Base-by-base conservation (phyloP, 768 basidiomycete species). In the Phlegmacium glaucopus region DNA sequence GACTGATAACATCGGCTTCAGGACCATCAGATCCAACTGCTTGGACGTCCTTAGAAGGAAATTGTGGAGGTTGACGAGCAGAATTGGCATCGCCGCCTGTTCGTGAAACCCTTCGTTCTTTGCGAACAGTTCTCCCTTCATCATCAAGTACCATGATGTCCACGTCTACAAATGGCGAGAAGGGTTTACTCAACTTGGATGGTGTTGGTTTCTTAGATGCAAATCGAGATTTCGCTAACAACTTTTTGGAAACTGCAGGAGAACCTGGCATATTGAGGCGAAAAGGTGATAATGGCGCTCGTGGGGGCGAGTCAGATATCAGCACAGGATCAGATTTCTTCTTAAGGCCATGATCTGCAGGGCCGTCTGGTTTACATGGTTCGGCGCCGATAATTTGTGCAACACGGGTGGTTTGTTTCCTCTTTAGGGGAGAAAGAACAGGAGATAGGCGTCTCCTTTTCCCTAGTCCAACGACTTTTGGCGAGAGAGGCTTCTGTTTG, bases 81-180 rank as follows among this genome's bases (percentile, higher is more conserved):
- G 59, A 60, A 55, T 76, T 79, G 17, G 64, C 48, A 35, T 68
- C 67, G 4, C 75, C 51, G 42, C 72, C 68, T 13, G 73, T 65
- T 39, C 72, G 68, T 4, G 82, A 80, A 9, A 80, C 68, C 46
- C 88, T 71, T 50, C 75, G 69, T 61, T 90, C 88, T 57, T 79
- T 74, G 46, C 73, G 77, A 37, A 90, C 49, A 28, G 70, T 77
- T 42, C 63, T 70, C 10, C 88, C 88, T 26, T 69, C 59, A 26
- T 76, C 73, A 60, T 90, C 87, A 17, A 89, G 46, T 29, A 86
- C 69, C 30, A 82, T 67, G 42, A 90, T 89, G 39, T 90, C 84
- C 42, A 88, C 69, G 34, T 81, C 72, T 10, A 88, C 73, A 15
- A 78, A 62, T 1, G 80, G 77, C 1, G 75, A 69, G 34, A 68